Percentiles rank a stretch among this genome's conserved stretches.
These are phyloP conservation scores for Haplosporangium gracile DNA, from an alignment of 192 early-diverging fungal species.

Conservation along the genomic window DNA sequence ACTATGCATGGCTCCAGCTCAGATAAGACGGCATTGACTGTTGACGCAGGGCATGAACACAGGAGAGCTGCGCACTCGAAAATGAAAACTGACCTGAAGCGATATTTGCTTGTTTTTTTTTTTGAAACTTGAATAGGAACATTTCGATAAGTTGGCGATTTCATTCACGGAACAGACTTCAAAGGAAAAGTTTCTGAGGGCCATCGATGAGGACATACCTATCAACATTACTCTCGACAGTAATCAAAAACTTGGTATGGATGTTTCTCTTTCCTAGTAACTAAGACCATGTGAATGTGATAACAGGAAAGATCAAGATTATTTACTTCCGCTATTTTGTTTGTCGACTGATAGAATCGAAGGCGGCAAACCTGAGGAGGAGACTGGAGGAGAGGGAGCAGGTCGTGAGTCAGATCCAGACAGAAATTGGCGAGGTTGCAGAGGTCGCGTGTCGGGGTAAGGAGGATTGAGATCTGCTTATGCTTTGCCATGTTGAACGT, in stretches of 20 bases:
- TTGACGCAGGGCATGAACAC: too few species aligned
- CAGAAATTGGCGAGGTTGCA: slow-evolving; percentile 21
- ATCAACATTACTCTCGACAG: slow-evolving; percentile 30
- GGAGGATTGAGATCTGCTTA: not conserved
- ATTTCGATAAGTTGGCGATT: slow-evolving; percentile 41
- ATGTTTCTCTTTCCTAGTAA: too few species aligned
- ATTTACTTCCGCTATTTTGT: not conserved
- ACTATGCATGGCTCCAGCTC: not conserved
- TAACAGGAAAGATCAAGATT: not conserved
- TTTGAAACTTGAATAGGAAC: slow-evolving; percentile 14
- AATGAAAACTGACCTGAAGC: not conserved
- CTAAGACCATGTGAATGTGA: not conserved
- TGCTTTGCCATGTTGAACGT: not conserved
- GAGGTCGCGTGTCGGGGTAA: slow-evolving; percentile 35
- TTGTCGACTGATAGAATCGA: not conserved
- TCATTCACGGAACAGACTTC: slow-evolving; percentile 39
- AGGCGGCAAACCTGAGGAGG: slow-evolving; percentile 11
- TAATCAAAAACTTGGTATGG: slow-evolving; percentile 34
- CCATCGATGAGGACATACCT: slow-evolving; percentile 29
- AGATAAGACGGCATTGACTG: too few species aligned
- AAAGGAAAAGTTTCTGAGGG: slow-evolving; percentile 40
- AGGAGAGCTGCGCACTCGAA: too few species aligned
- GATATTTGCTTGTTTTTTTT: not conserved
- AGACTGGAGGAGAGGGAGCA: slow-evolving; percentile 22
- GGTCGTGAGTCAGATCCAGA: slow-evolving; percentile 15